Conservation (phyloP, 768 basidiomycete genomes). For the Suillus brevipes region DNA sequence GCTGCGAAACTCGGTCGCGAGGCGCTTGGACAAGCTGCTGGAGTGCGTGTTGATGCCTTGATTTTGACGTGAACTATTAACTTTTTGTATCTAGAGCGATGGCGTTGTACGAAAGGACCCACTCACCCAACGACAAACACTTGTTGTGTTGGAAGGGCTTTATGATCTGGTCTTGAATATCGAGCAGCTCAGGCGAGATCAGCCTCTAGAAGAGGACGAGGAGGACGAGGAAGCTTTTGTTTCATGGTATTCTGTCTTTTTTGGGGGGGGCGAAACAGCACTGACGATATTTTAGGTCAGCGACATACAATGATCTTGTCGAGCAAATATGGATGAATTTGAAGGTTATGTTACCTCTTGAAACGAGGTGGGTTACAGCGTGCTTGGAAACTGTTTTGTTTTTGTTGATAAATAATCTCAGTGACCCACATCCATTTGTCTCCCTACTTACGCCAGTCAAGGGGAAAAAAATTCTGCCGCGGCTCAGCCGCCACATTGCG, state of each 20-base stretch:
- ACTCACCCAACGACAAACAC: slow-evolving; percentile 73
- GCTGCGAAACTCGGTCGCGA: slow-evolving; percentile 76
- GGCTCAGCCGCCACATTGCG: slow-evolving; percentile 82
- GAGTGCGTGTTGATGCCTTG: slow-evolving; percentile 38
- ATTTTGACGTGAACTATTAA: slow-evolving; percentile 1
- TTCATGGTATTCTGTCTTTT: slow-evolving; percentile 45
- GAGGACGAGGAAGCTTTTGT: slow-evolving; percentile 42
- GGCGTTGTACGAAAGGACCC: slow-evolving; percentile 69
- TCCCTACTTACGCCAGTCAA: slow-evolving; percentile 86
- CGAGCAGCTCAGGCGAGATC: slow-evolving; percentile 82
- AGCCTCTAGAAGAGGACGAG: slow-evolving; percentile 57
- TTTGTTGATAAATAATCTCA: slow-evolving; percentile 28
- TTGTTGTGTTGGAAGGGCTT: slow-evolving; percentile 77
- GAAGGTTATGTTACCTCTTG: slow-evolving; percentile 87
- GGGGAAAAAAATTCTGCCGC: slow-evolving; percentile 89
- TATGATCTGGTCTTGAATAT: slow-evolving; percentile 84
- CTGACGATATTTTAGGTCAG: slow-evolving; percentile 46
- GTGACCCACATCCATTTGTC: slow-evolving; percentile 95
- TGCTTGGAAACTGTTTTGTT: background rate
- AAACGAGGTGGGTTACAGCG: slow-evolving; percentile 67
- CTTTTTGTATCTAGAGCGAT: slow-evolving; percentile 44
- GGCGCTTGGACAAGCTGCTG: slow-evolving; percentile 61
- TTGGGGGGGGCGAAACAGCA: slow-evolving; percentile 7
- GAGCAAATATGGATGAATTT: slow-evolving; percentile 79
- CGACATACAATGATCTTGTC: slow-evolving; percentile 55